A percentile compares a stretch with the other conserved stretches of the same genome.
These are phyloP conservation scores for Sugiyamaella grinbergsii DNA, from an alignment of 1,139 yeast species.

Conservation along the genomic window DNA sequence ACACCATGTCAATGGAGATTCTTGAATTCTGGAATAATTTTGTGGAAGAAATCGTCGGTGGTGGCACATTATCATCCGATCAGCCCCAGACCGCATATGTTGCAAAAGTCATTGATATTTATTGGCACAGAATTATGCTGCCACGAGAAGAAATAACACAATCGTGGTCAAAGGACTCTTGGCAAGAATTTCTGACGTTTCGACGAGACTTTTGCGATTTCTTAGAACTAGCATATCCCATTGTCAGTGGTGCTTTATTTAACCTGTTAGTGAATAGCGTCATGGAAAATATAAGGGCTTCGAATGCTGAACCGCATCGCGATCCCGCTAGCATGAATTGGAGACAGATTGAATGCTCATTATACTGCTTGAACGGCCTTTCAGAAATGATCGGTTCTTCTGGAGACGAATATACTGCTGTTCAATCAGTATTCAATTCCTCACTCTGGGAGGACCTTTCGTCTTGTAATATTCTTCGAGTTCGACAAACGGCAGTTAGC, in stretches of 20 bases:
- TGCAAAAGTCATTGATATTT: conserved; percentile 51
- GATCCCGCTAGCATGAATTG: conserved; percentile 35
- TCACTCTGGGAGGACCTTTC: conserved; percentile 40
- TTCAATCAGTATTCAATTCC: conserved; percentile 40
- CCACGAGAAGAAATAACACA: conserved; percentile 36
- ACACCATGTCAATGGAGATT: conserved; percentile 64
- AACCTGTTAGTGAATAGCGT: conserved; percentile 53
- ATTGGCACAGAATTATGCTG: conserved; percentile 63
- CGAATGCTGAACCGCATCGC: conserved; percentile 13
- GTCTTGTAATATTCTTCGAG: conserved; percentile 32
- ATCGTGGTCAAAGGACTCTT: conserved; percentile 37
- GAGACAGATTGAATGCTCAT: conserved; percentile 65
- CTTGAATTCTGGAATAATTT: conserved; percentile 80
- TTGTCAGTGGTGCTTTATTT: conserved; percentile 60
- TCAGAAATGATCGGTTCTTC: conserved; percentile 43
- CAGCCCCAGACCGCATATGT: conserved; percentile 15
- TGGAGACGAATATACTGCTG: conserved; percentile 31
- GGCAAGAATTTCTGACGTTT: conserved; percentile 64
- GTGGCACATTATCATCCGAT: conserved; percentile 45
- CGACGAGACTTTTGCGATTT: conserved; percentile 76
- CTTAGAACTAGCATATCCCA: conserved; percentile 66
- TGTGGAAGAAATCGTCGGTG: conserved; percentile 63
- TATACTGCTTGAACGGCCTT: conserved; percentile 60
- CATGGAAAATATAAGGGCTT: conserved; percentile 33
- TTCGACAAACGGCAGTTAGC: conserved; percentile 42